Evolutionary conservation across 2,329 filamentous ascomycete species (phyloP).

Genomic region (Fusarium sp.): DNA sequence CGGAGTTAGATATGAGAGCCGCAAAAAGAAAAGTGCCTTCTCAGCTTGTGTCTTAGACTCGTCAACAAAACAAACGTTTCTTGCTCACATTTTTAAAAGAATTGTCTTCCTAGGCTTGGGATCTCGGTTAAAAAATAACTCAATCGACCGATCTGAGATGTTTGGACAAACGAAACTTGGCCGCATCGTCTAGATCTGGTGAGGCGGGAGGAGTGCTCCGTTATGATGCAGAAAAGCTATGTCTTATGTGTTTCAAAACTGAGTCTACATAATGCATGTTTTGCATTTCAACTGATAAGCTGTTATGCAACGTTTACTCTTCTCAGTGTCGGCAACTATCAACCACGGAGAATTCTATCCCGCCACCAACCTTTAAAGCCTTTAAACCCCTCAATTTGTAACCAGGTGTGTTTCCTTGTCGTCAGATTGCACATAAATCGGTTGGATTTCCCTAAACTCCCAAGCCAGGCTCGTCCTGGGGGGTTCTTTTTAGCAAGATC

Average conservation of each 20-base stretch:
- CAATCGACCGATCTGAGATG: neutral
- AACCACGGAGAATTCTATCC: neutral
- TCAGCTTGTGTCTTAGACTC: neutral
- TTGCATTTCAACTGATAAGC: slow-evolving; percentile 24
- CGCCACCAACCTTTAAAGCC: neutral
- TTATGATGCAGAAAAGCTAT: slow-evolving; percentile 12
- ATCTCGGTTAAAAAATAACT: neutral
- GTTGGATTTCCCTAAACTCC: neutral
- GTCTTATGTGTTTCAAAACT: slow-evolving; percentile 35
- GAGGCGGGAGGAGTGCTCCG: slow-evolving; percentile 1
- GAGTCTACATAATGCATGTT: slow-evolving; percentile 29
- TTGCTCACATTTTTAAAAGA: rapidly evolving
- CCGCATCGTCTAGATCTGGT: slow-evolving; percentile 2
- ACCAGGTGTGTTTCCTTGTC: neutral
- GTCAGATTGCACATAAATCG: too few species aligned
- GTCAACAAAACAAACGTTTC: rapidly evolving
- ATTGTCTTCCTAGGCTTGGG: neutral
- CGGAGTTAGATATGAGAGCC: slow-evolving; percentile 10
- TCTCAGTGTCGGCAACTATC: neutral
- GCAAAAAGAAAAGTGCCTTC: neutral
- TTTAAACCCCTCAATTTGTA: neutral
- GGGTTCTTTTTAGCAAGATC: neutral
- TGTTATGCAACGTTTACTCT: slow-evolving; percentile 19
- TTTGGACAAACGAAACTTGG: slow-evolving; percentile 3
- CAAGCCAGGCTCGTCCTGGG: neutral